A percentile compares a stretch with the other conserved stretches of the same genome.
phyloP scores from a whole-genome alignment of 2,329 filamentous ascomycete genomes.

The Didymella segeticola region DNA sequence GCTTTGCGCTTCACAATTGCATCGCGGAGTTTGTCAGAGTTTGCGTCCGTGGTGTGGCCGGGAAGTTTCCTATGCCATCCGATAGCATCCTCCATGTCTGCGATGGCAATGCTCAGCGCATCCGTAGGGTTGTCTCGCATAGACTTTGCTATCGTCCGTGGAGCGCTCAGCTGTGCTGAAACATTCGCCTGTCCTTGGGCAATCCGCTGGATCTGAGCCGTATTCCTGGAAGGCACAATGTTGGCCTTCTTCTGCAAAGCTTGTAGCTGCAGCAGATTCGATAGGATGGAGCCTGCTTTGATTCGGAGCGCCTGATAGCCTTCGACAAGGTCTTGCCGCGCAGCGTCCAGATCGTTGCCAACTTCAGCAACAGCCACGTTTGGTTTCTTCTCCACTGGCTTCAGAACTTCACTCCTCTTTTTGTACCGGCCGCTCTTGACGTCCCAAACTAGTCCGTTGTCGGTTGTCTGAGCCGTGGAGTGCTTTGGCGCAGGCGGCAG shows the following conservation, averaged over 20 bases:
- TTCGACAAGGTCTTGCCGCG: slow-evolving; percentile 31
- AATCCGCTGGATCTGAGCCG: slow-evolving; percentile 29
- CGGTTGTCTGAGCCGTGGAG: background rate
- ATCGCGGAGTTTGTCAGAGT: slow-evolving; percentile 34
- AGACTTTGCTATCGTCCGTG: slow-evolving; percentile 31
- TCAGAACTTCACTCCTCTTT: slow-evolving; percentile 1
- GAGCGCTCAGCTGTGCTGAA: slow-evolving; percentile 22
- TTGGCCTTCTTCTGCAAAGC: slow-evolving; percentile 35
- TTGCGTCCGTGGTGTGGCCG: slow-evolving; percentile 19
- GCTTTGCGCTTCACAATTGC: slow-evolving; percentile 36
- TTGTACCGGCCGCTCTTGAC: slow-evolving; percentile 19
- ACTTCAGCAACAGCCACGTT: slow-evolving; percentile 10
- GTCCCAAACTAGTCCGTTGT: slow-evolving; percentile 20
- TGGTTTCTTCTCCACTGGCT: slow-evolving; percentile 4
- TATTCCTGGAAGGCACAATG: slow-evolving; percentile 25
- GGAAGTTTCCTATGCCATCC: slow-evolving; percentile 28
- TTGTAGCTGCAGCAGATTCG: slow-evolving; percentile 36
- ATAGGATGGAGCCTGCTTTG: slow-evolving; percentile 30
- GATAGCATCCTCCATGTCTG: slow-evolving; percentile 36
- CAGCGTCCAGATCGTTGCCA: slow-evolving; percentile 27
- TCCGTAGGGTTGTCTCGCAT: slow-evolving; percentile 31
- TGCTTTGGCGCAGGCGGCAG: background rate
- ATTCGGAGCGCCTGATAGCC: slow-evolving; percentile 35
- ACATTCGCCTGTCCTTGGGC: slow-evolving; percentile 15
- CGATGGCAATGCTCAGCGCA: slow-evolving; percentile 28